Evolutionary conservation across 352 stramenopile genomes (phyloP), one percentile per base, ranked within the genome.

Genomic region (Globisporangium orthogonon): DNA sequence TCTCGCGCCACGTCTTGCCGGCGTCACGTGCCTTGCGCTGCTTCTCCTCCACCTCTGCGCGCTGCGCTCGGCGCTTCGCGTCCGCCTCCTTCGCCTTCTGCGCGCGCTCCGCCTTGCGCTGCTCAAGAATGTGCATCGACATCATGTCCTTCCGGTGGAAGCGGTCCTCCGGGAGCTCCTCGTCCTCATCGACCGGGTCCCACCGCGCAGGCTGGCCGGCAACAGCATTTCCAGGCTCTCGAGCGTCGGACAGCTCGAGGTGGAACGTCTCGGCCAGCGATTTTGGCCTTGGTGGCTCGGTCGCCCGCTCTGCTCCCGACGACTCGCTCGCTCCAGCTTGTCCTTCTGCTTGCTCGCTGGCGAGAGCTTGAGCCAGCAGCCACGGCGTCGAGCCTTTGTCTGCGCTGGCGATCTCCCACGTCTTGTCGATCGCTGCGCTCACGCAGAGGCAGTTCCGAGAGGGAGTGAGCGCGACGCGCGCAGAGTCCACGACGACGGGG

Each of bases 81-180:
- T 89, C 71, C 0, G 76, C 64, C 41, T 91, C 78, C 17, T 86
- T 70, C 5, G 64, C 64, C 29, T 88, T 90, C 60, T 89, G 70
- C 40, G 75, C 72, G 11, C 73, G 71, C 51, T 91, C 83, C 43
- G 68, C 37, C 37, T 70, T 70, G 35, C 77, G 70, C 60, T 91
- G 79, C 58, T 93, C 83, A 29, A 93, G 65, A 67, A 88, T 89
- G 55, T 89, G 82, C 81, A 93, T 91, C 13, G 83, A 93, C 73
- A 93, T 78, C 78, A 93, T 89, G 59, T 93, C 79, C 46, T 83
- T 82, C 46, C 74, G 75, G 35, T 93, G 83, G 56, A 89, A 93
- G 11, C 69, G 58, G n/a, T 93, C 79, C 53, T 93, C 78, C 1
- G 83, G 81, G 3, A 93, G 72, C 52, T 91, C 79, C 62, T 88